phyloP scores from a whole-genome alignment of 225 moss, liverwort and hornwort genomes.

The Takakia lepidozioides region DNA sequence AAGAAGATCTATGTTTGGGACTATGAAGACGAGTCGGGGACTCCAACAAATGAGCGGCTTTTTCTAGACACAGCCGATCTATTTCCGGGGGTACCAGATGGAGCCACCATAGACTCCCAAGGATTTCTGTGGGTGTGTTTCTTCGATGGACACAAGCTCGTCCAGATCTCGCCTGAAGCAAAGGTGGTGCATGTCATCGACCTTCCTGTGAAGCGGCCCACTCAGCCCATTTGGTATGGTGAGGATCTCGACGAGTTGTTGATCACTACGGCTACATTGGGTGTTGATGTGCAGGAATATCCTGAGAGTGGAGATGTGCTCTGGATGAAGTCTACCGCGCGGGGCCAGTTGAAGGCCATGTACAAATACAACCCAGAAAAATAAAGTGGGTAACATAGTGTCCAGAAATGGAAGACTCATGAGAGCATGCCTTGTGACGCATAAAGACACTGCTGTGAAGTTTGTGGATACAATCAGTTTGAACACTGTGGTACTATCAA shows the following conservation, averaged over 20 bases:
- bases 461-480: too few species aligned
- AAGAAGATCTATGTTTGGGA: conserved; percentile 92
- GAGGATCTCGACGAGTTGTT: conserved; percentile 50
- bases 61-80: conserved; percentile 54
- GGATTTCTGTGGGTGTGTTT: conserved; percentile 86
- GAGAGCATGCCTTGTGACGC: too few species aligned
- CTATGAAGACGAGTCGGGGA: conserved; percentile 66
- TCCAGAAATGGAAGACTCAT: too few species aligned
- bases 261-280: conserved; percentile 61
- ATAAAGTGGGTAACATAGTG: too few species aligned
- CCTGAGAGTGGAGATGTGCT: conserved; percentile 68
- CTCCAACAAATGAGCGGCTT: conserved; percentile 53
- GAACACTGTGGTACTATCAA: too few species aligned
- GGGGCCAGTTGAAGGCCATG: conserved; percentile 57
- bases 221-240: conserved; percentile 82
- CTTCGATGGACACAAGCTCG: conserved; percentile 68
- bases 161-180: conserved; percentile 47
- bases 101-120: conserved; percentile 70
- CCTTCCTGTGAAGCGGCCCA: conserved; percentile 72
- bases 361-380: conserved; percentile 34
- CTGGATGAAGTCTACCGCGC: conserved; percentile 37
- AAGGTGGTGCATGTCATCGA: conserved; percentile 32
- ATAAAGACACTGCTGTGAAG: too few species aligned
- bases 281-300: conserved; percentile 28
- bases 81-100: conserved; percentile 69